These are phyloP conservation scores for Neurospora sp. DNA, from an alignment of 495 filamentous ascomycete species.

Conservation along the genomic window DNA sequence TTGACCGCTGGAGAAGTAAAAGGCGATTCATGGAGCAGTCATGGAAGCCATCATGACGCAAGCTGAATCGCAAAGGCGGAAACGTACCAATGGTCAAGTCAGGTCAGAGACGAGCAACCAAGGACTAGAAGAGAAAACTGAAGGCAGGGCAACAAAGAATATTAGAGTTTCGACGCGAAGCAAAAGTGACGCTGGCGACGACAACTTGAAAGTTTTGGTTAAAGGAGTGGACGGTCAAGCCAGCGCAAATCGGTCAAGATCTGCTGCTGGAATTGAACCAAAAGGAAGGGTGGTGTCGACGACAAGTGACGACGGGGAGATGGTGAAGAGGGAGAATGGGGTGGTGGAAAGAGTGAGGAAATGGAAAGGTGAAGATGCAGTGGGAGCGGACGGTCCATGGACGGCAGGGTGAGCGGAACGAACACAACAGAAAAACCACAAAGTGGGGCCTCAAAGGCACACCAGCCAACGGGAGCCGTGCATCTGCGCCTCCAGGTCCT, in stretches of 20 bases:
- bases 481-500: slow-evolving; percentile 56
- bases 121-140: slow-evolving; percentile 7
- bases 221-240: slow-evolving; percentile 47
- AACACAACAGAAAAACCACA: slow-evolving; percentile 1
- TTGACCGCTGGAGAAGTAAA: background rate
- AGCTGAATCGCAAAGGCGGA: background rate
- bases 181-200: slow-evolving; percentile 10
- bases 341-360: slow-evolving; percentile 8
- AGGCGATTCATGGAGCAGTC: background rate
- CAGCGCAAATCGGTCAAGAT: slow-evolving; percentile 37
- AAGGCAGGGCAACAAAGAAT: slow-evolving; percentile 11
- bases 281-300: slow-evolving; percentile 19
- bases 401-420: background rate
- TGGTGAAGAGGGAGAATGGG: slow-evolving; percentile 10
- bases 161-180: slow-evolving; percentile 19
- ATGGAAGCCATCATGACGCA: background rate
- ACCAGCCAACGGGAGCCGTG: slow-evolving; percentile 15
- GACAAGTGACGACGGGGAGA: slow-evolving; percentile 10
- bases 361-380: slow-evolving; percentile 9
- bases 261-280: slow-evolving; percentile 40
- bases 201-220: slow-evolving; percentile 1
- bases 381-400: background rate
- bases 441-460: background rate
- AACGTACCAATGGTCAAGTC: slow-evolving; percentile 12
- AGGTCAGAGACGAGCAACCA: slow-evolving; percentile 8